Percentiles rank a stretch among this genome's conserved stretches.
phyloP scores from a whole-genome alignment of 2,329 filamentous ascomycete species.

The Eurotiales sp. region DNA sequence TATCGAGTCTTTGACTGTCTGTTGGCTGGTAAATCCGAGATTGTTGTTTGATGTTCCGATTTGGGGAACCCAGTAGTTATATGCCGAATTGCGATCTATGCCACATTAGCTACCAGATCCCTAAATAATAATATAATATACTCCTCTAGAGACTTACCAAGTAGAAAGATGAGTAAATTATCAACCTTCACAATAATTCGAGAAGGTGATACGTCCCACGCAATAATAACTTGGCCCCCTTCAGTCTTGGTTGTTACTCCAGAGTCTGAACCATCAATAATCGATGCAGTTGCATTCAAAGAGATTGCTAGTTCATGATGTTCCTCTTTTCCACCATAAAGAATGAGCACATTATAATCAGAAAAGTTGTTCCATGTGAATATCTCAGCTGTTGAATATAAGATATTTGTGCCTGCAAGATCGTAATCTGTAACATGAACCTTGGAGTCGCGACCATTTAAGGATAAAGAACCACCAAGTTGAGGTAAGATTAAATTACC shows the following conservation, averaged over 20 bases:
- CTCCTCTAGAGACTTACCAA: slow-evolving; percentile 35
- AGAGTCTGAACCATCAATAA: slow-evolving; percentile 32
- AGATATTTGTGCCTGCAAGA: slow-evolving; percentile 35
- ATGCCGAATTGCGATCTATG: slow-evolving; percentile 50
- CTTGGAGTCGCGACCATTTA: slow-evolving; percentile 44
- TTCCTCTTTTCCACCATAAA: slow-evolving; percentile 39
- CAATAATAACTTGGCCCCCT: slow-evolving; percentile 29
- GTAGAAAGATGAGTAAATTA: slow-evolving; percentile 53
- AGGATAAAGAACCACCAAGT: slow-evolving; percentile 34
- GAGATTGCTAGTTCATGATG: slow-evolving; percentile 40
- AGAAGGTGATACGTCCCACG: slow-evolving; percentile 54
- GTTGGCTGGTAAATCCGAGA: slow-evolving; percentile 29
- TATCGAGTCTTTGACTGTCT: slow-evolving; percentile 30
- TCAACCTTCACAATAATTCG: slow-evolving; percentile 37
- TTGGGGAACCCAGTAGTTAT: slow-evolving; percentile 44
- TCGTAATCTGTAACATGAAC: slow-evolving; percentile 42
- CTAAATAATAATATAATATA: slow-evolving; percentile 1
- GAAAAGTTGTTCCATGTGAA: slow-evolving; percentile 57
- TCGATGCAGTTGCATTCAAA: slow-evolving; percentile 19
- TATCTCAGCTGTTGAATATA: slow-evolving; percentile 44
- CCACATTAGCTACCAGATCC: slow-evolving; percentile 14
- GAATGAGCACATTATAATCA: slow-evolving; percentile 47
- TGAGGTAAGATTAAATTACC: slow-evolving; percentile 40
- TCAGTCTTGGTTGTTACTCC: slow-evolving; percentile 28
- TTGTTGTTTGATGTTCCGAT: slow-evolving; percentile 26